Evolutionary conservation across 1,284 basidiomycete species (phyloP).

Genomic region (Moesziomyces sp.): DNA sequence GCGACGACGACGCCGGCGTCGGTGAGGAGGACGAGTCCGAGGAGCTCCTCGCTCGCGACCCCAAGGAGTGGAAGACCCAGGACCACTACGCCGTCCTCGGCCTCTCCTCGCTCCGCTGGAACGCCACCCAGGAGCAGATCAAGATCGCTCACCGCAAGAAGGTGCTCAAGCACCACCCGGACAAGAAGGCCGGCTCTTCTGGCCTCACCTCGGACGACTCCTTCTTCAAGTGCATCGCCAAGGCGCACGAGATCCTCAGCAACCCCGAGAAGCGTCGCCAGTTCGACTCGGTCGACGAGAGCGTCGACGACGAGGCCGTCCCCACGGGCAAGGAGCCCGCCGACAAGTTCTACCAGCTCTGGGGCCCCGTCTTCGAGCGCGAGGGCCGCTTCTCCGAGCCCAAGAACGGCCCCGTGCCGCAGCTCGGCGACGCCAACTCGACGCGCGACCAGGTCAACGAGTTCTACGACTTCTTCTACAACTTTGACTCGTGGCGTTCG

Average conservation of each 20-base stretch:
- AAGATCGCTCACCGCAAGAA: constrained; percentile 99
- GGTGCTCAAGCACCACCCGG: constrained; percentile 97
- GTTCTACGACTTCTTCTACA: constrained; percentile 99
- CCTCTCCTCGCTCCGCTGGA: constrained; percentile 87
- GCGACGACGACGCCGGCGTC: constrained; percentile 82
- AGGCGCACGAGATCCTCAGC: constrained; percentile 91
- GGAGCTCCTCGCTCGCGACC: constrained; percentile 81
- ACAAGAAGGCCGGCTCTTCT: constrained; percentile 87
- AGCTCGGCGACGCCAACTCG: constrained; percentile 79
- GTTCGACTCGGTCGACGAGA: constrained; percentile 95
- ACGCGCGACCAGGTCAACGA: constrained; percentile 85
- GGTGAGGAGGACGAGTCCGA: constrained; percentile 88
- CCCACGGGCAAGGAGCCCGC: constrained; percentile 69
- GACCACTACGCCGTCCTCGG: constrained; percentile 97
- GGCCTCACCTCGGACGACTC: constrained; percentile 89
- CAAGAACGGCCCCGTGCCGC: constrained; percentile 84
- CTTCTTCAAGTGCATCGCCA: constrained; percentile 99
- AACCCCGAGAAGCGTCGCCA: constrained; percentile 88
- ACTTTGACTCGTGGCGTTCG: constrained; percentile 97
- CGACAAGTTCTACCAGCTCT: constrained; percentile 75
- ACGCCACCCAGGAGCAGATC: constrained; percentile 89
- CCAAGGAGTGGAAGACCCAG: constrained; percentile 99
- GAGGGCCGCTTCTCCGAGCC: constrained; percentile 85
- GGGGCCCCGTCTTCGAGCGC: constrained; percentile 84
- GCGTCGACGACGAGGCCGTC: constrained; percentile 76